Percentiles rank a stretch among this genome's conserved stretches.
These are phyloP conservation scores for Rhodotorula kratochvilovae DNA, from an alignment of 768 basidiomycete species.

Conservation along the genomic window DNA sequence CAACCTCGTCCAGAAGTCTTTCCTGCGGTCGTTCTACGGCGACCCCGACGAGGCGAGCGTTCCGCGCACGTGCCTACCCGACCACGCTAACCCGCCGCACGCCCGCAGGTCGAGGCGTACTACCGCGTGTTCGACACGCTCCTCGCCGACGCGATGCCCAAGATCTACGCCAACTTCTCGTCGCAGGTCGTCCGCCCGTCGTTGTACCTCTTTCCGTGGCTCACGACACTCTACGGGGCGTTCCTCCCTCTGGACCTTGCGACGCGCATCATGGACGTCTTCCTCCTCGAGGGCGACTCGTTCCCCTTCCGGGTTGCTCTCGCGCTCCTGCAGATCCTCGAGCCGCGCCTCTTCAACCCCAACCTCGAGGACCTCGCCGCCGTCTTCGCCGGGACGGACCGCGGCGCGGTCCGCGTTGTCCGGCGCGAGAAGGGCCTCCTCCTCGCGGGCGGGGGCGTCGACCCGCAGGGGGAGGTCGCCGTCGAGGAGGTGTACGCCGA, in stretches of 20 bases:
- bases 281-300: conserved; percentile 81
- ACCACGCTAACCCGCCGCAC: background rate
- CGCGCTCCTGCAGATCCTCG: conserved; percentile 74
- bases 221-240: conserved; percentile 71
- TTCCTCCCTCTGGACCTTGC: conserved; percentile 89
- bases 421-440: conserved; percentile 29
- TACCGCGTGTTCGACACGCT: conserved; percentile 90
- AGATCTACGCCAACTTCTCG: conserved; percentile 70
- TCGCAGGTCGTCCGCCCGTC: conserved; percentile 84
- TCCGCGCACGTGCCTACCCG: conserved; percentile 9
- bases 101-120: conserved; percentile 73
- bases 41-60: conserved; percentile 70
- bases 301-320: conserved; percentile 80
- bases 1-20: conserved; percentile 78
- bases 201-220: conserved; percentile 77
- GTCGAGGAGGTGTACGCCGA: conserved; percentile 82
- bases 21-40: conserved; percentile 74
- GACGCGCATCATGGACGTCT: conserved; percentile 80
- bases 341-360: conserved; percentile 82
- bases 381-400: conserved; percentile 48
- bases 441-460: background rate
- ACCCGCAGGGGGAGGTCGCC: conserved; percentile 61
- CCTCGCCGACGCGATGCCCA: conserved; percentile 87
- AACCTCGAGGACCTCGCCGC: conserved; percentile 74
- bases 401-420: conserved; percentile 53